Evolutionary conservation across 768 basidiomycete species (phyloP).

Genomic region (Inosperma sp.): DNA sequence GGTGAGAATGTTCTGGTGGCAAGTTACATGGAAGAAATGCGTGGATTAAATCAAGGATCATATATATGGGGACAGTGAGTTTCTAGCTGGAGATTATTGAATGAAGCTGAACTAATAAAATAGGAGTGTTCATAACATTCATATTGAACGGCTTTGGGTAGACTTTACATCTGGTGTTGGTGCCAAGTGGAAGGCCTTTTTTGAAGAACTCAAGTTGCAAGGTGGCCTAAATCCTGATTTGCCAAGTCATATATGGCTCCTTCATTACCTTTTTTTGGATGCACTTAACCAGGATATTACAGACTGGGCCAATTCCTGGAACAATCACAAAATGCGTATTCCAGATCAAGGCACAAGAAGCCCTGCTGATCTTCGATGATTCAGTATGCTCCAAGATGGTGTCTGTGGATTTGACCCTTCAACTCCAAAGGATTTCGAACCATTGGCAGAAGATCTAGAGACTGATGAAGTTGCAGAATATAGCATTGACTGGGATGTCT

Average conservation of each 20-base stretch:
- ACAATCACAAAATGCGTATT: conserved; percentile 27
- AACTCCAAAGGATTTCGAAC: background rate
- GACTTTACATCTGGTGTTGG: conserved; percentile 33
- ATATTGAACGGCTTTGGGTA: conserved; percentile 38
- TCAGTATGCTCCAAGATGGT: conserved; percentile 31
- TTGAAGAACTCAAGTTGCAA: conserved; percentile 28
- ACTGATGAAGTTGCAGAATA: conserved; percentile 18
- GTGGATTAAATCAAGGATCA: conserved; percentile 25
- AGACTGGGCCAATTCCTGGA: conserved; percentile 34
- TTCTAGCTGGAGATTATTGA: background rate
- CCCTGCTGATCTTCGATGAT: conserved; percentile 29
- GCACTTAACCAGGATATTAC: conserved; percentile 27
- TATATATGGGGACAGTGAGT: conserved; percentile 37
- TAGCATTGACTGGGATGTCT: conserved; percentile 25
- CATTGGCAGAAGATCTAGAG: background rate
- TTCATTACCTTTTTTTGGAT: conserved; percentile 34
- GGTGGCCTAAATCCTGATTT: conserved; percentile 23
- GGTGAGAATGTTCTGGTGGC: conserved; percentile 33
- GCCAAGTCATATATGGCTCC: conserved; percentile 35
- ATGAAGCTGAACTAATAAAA: no score
- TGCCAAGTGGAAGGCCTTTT: conserved; percentile 36
- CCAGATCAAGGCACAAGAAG: conserved; percentile 14
- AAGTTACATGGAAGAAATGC: conserved; percentile 23
- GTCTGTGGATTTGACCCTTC: conserved; percentile 14
- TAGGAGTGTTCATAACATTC: conserved; percentile 39